Conservation (phyloP, 306 rosid species). For the Luffa aegyptiaca region DNA sequence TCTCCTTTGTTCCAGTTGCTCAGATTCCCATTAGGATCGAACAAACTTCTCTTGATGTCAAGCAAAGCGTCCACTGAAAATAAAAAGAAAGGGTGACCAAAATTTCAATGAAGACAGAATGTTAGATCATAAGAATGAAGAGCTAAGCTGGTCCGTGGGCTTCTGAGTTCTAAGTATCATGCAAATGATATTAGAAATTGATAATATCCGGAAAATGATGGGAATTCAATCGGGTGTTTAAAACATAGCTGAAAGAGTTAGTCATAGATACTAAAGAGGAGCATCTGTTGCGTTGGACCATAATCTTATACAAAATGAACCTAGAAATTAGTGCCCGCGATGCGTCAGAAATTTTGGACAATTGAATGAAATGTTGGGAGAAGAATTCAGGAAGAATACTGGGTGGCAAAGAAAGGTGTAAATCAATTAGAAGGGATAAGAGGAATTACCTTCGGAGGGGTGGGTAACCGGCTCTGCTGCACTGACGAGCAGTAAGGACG, state of each 20-base stretch:
- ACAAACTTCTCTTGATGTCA: conserved; percentile 40
- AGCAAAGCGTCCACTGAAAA: conserved; percentile 67
- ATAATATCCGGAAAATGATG: not conserved
- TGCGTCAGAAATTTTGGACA: not conserved
- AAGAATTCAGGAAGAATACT: conserved; percentile 8
- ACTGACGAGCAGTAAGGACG: conserved; percentile 25
- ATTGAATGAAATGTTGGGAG: not conserved
- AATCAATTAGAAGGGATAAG: not conserved
- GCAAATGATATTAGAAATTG: not conserved
- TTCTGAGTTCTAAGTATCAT: not conserved
- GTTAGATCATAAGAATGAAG: not conserved
- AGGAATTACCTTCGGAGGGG: conserved; percentile 50
- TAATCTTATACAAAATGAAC: not conserved
- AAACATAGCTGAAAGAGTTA: not conserved
- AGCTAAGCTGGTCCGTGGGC: not conserved
- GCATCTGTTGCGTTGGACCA: not conserved
- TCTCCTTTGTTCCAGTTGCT: conserved; percentile 70
- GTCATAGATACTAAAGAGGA: not conserved
- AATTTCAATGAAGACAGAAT: conserved; percentile 9
- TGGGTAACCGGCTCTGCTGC: conserved; percentile 28
- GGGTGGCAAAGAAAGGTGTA: conserved; percentile 4
- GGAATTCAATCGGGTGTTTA: not conserved
- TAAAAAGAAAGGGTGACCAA: conserved; percentile 13
- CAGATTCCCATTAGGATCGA: conserved; percentile 62
- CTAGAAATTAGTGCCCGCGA: not conserved